Evolutionary conservation across 2,329 filamentous ascomycete genomes (phyloP), one percentile per base, ranked within the genome.

Genomic region (Colletotrichum sp.): DNA sequence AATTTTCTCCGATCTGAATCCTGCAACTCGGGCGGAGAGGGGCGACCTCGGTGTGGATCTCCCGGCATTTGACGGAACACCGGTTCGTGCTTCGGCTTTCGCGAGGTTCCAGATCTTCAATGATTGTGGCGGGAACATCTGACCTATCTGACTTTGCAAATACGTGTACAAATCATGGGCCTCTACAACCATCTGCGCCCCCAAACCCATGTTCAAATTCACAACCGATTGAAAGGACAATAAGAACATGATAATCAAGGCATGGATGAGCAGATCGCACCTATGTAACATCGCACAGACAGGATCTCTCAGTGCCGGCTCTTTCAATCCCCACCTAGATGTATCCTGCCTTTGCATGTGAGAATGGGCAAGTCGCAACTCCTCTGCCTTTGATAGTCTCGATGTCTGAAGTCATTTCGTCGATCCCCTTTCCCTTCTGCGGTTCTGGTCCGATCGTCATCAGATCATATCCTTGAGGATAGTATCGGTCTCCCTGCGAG

Each of bases 391-490:
- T 74, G 34, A 76, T 63, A 10, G 28, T 44, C 32, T 76, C 52
- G 8, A 67, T 57, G 21, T 70, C 39, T 15, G 49, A 13, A 15
- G 71, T 60, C 78, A 79, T 79, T 36, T 78, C 76, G 7, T 66
- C 44, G 6, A 21, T 6, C 2, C 80, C 80, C 65, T 80, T 80
- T 1, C 79, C 79, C 8, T 66, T 68, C 21, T 79, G 69, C 15
- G 72, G 76, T 39, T 78, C 72, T 7, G 81, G 79, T 2, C 80
- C 80, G 34, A 82, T 78, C 6, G 79, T 79, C 44, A 67, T 70
- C n/a, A 88, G 81, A 49, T 82, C 77, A 77, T 88, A 89, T 10
- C 90, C 90, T 67, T 87, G 80, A 1, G 89, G 88, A 75, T 83
- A 83, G 78, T 87, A 90, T 76, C 84, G 88, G 39, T 86, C 82